Conservation (phyloP, 257 asterid species). For the Verbena officinalis region DNA sequence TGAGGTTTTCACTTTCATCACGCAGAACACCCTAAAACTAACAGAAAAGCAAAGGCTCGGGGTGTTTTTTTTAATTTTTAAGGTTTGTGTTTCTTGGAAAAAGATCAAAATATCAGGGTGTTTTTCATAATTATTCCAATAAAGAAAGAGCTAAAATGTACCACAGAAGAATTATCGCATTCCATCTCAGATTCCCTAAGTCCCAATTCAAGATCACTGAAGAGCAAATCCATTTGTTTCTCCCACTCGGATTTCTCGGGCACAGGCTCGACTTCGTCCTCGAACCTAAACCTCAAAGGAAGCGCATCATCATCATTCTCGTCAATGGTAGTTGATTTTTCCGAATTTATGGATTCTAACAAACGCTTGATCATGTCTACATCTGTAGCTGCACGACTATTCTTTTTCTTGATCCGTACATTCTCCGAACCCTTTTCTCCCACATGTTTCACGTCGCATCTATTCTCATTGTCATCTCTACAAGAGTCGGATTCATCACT, state of each 20-base stretch:
- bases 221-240: conserved; percentile 48
- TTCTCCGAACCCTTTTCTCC: background rate
- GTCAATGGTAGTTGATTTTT: conserved; percentile 5
- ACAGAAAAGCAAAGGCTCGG: too few relatives aligned
- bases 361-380: conserved; percentile 42
- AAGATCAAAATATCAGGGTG: too few relatives aligned
- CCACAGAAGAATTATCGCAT: conserved; percentile 30
- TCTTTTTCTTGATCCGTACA: conserved; percentile 20
- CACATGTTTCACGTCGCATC: background rate
- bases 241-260: conserved; percentile 55
- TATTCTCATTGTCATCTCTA: conserved; percentile 3
- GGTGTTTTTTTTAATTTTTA: too few relatives aligned
- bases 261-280: conserved; percentile 49
- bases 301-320: conserved; percentile 28
- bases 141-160: conserved; percentile 23
- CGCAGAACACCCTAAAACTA: too few relatives aligned
- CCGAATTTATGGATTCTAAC: conserved; percentile 41
- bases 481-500: background rate
- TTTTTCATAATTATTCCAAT: too few relatives aligned
- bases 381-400: background rate
- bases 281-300: conserved; percentile 55
- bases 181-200: conserved; percentile 34
- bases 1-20: too few relatives aligned
- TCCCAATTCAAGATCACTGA: conserved; percentile 50
- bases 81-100: too few relatives aligned